Percentiles rank a stretch among this genome's conserved stretches.
phyloP scores from a whole-genome alignment of 2,329 filamentous ascomycete species.

The Hymenoscyphus salicellus region DNA sequence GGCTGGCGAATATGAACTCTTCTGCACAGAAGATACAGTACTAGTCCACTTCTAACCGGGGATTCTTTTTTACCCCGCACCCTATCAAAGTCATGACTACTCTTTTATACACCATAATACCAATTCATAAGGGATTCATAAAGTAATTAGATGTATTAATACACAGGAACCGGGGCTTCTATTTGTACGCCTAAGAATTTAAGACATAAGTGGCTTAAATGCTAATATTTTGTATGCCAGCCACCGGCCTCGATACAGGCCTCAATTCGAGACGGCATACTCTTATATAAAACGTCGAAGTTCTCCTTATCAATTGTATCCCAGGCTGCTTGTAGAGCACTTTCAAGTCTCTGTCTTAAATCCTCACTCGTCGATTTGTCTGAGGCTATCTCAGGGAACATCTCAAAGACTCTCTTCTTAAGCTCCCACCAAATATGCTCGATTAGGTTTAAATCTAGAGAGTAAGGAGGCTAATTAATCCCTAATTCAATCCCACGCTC shows the following conservation, averaged over 20 bases:
- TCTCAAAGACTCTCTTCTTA: not conserved
- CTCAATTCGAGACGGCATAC: not conserved
- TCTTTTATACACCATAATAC: no score
- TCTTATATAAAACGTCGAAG: not conserved
- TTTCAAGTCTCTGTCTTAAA: constrained; percentile 1
- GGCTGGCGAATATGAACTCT: not conserved
- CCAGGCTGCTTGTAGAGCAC: not conserved
- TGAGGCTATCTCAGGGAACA: not conserved
- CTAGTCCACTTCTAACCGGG: no score
- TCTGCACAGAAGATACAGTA: not conserved
- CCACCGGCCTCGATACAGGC: not conserved
- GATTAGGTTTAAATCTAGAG: not conserved
- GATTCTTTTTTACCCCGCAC: no score
- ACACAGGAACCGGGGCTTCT: not conserved
- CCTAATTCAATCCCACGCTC: not conserved
- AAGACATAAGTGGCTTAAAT: not conserved
- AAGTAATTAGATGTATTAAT: not conserved
- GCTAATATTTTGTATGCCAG: no score
- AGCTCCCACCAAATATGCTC: not conserved
- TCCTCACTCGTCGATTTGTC: not conserved
- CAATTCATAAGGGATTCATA: not conserved
- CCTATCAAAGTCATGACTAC: no score
- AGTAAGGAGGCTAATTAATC: not conserved
- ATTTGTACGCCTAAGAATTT: not conserved
- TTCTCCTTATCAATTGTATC: not conserved